A percentile compares a stretch with the other conserved stretches of the same genome.
phyloP scores from a whole-genome alignment of 768 basidiomycete species.

The Mycena leptocephala region DNA sequence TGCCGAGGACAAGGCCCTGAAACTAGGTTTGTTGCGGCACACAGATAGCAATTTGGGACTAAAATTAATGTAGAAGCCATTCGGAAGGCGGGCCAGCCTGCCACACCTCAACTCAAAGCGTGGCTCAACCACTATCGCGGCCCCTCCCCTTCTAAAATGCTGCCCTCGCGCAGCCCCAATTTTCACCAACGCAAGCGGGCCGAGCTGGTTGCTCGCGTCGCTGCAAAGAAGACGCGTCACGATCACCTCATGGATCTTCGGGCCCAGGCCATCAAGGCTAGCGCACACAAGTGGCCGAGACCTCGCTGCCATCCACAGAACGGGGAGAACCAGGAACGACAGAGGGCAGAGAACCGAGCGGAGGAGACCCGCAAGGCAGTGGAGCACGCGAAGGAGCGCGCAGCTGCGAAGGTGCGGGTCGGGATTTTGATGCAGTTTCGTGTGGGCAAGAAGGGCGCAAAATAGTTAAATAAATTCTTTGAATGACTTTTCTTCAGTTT shows the following conservation, averaged over 20 bases:
- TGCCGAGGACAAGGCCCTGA: background rate
- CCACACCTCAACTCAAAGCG: background rate
- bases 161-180: background rate
- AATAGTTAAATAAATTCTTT: too few relatives aligned
- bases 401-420: background rate
- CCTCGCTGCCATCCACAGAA: background rate
- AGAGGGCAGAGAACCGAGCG: background rate
- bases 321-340: background rate
- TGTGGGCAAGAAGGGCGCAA: too few relatives aligned
- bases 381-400: background rate
- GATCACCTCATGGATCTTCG: background rate
- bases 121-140: background rate
- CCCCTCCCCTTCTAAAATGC: background rate
- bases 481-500: too few relatives aligned
- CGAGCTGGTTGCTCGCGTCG: background rate
- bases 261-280: background rate
- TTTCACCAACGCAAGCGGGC: background rate
- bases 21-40: background rate
- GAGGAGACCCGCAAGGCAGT: background rate
- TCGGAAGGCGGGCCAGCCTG: background rate
- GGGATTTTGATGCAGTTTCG: background rate
- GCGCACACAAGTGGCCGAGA: background rate
- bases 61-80: background rate
- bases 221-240: background rate
- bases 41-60: too few relatives aligned